Evolutionary conservation across 805 yeast genomes (phyloP).

Genomic region (Ogataea degrootiae): DNA sequence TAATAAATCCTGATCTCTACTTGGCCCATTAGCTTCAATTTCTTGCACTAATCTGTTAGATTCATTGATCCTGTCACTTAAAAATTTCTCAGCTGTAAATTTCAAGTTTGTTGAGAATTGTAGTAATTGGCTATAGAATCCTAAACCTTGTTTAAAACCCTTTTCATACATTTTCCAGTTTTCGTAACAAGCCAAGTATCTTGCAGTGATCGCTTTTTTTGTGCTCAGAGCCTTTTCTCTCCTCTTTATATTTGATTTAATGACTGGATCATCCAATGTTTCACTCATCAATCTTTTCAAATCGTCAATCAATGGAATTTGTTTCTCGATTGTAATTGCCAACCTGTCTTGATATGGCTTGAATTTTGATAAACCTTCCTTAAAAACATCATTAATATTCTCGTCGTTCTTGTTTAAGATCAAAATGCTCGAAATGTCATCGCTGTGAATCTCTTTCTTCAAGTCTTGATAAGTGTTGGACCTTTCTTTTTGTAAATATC

Average conservation of each 20-base stretch:
- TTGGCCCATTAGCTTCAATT: constrained; percentile 11
- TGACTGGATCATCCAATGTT: constrained; percentile 41
- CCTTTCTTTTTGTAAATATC: constrained; percentile 61
- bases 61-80: constrained; percentile 28
- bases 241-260: constrained; percentile 39
- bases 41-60: constrained; percentile 12
- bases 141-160: constrained; percentile 58
- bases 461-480: constrained; percentile 55
- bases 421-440: constrained; percentile 77
- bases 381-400: constrained; percentile 46
- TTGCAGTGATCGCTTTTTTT: constrained; percentile 34
- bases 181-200: constrained; percentile 45
- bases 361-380: constrained; percentile 72
- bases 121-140: constrained; percentile 54
- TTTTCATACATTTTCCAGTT: constrained; percentile 53
- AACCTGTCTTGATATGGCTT: constrained; percentile 62
- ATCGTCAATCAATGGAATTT: constrained; percentile 41
- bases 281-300: constrained; percentile 41
- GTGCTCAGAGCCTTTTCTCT: constrained; percentile 36
- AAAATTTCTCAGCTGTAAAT: constrained; percentile 22
- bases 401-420: constrained; percentile 51
- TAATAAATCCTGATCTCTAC: constrained; percentile 17
- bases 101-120: constrained; percentile 29
- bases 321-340: constrained; percentile 63
- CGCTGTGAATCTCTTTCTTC: constrained; percentile 66